Conservation (phyloP, 208 protist genomes). For the Crithidia expoeki region DNA sequence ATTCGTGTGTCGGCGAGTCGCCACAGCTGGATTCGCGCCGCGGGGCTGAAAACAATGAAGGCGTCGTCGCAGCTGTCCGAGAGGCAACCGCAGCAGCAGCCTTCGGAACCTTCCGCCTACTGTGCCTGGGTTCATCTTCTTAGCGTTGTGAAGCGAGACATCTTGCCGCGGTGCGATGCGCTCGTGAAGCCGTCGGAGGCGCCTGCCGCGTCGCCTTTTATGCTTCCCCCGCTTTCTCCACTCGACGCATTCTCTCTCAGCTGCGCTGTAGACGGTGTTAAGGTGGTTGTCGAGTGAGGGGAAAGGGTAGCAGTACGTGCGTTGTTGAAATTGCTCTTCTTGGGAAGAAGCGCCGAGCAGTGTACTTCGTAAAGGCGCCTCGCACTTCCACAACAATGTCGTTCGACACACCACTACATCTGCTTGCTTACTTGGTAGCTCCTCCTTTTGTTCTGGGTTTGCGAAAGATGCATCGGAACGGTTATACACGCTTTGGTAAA, state of each 20-base stretch:
- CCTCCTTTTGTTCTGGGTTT: too few relatives aligned
- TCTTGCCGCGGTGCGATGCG: conserved; percentile 23
- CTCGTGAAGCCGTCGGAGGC: neutral
- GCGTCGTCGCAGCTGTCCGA: neutral
- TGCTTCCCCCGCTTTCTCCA: conserved; percentile 3
- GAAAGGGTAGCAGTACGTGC: too few relatives aligned
- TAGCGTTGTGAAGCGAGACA: neutral
- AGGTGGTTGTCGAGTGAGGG: neutral
- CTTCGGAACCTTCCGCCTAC: neutral
- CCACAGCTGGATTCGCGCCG: neutral
- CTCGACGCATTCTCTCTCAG: conserved; percentile 26
- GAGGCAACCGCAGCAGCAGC: neutral
- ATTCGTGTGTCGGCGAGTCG: conserved; percentile 41
- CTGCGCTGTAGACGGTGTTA: conserved; percentile 20
- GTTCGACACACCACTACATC: too few relatives aligned
- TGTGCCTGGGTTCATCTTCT: conserved; percentile 9
- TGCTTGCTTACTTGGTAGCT: too few relatives aligned
- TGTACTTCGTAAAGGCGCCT: too few relatives aligned
- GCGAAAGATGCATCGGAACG: too few relatives aligned
- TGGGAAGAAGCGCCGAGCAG: too few relatives aligned
- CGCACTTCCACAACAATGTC: too few relatives aligned
- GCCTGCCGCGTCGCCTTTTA: neutral
- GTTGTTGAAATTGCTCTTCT: too few relatives aligned
- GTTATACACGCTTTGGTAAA: too few relatives aligned
- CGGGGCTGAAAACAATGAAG: neutral